Percentiles rank a stretch among this genome's conserved stretches.
These are phyloP conservation scores for Melampsora medusae DNA, from an alignment of 1,284 basidiomycete species.

Conservation along the genomic window DNA sequence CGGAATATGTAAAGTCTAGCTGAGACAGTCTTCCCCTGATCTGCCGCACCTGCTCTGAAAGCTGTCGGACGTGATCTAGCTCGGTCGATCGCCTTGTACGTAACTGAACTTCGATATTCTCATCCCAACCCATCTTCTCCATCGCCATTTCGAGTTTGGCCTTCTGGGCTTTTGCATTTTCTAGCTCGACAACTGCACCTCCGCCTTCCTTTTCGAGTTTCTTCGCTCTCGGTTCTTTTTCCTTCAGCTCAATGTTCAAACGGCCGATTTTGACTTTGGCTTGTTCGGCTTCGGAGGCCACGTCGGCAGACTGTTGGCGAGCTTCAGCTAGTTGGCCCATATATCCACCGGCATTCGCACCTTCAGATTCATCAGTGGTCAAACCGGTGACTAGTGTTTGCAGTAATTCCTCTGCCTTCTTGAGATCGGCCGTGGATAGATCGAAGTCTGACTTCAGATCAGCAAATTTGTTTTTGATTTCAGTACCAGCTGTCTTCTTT, in stretches of 20 bases:
- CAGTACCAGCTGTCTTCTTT: constrained; percentile 64
- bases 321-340: constrained; percentile 95
- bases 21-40: constrained; percentile 69
- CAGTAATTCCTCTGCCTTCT: constrained; percentile 83
- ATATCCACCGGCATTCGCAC: constrained; percentile 75
- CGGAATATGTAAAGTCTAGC: constrained; percentile 79
- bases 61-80: constrained; percentile 62
- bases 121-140: constrained; percentile 72
- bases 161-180: constrained; percentile 65
- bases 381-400: constrained; percentile 92
- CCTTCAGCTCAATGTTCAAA: constrained; percentile 75
- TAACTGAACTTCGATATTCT: constrained; percentile 69
- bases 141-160: constrained; percentile 64
- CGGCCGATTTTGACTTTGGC: constrained; percentile 73
- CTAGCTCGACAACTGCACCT: constrained; percentile 67
- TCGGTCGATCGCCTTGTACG: constrained; percentile 64
- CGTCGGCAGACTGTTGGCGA: constrained; percentile 70
- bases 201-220: constrained; percentile 80
- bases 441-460: constrained; percentile 67
- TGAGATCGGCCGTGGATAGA: constrained; percentile 65
- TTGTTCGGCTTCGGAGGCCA: constrained; percentile 81
- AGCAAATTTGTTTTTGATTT: constrained; percentile 65
- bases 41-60: constrained; percentile 63
- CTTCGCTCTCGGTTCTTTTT: constrained; percentile 75
- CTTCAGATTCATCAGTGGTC: constrained; percentile 63